These are phyloP conservation scores for Scheffersomyces stambukii DNA, from an alignment of 1,139 yeast species.

Conservation along the genomic window DNA sequence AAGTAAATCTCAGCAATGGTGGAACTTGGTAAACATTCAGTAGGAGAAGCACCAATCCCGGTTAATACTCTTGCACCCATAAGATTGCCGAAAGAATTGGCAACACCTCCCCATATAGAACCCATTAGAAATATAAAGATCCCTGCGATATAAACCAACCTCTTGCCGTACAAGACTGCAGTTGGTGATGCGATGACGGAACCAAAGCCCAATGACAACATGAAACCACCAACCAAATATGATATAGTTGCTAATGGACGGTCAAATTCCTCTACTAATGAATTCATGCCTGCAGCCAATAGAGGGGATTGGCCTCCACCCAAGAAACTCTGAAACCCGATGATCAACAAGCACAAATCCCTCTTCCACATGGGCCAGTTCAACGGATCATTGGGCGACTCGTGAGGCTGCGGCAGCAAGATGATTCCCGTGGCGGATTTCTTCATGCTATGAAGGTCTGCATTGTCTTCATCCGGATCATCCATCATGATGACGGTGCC, in stretches of 20 bases:
- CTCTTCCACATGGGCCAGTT: slow-evolving; percentile 67
- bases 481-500: slow-evolving; percentile 44
- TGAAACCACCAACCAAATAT: slow-evolving; percentile 56
- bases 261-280: slow-evolving; percentile 40
- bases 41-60: slow-evolving; percentile 59
- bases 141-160: slow-evolving; percentile 50
- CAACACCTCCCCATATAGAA: slow-evolving; percentile 51
- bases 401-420: slow-evolving; percentile 71
- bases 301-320: slow-evolving; percentile 65
- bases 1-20: slow-evolving; percentile 63
- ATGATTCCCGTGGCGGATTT: slow-evolving; percentile 52
- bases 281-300: slow-evolving; percentile 53
- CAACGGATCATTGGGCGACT: slow-evolving; percentile 71
- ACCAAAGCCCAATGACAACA: slow-evolving; percentile 58
- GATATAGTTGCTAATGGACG: slow-evolving; percentile 41
- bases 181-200: slow-evolving; percentile 57
- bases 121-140: slow-evolving; percentile 49
- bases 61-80: slow-evolving; percentile 56
- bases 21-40: slow-evolving; percentile 59
- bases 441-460: slow-evolving; percentile 23
- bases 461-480: slow-evolving; percentile 14
- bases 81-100: slow-evolving; percentile 45
- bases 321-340: slow-evolving; percentile 56
- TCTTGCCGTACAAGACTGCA: slow-evolving; percentile 58
- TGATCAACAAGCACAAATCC: slow-evolving; percentile 48